These are phyloP conservation scores for Phialophora verrucosa DNA, from an alignment of 2,329 filamentous ascomycete genomes.

Conservation along the genomic window DNA sequence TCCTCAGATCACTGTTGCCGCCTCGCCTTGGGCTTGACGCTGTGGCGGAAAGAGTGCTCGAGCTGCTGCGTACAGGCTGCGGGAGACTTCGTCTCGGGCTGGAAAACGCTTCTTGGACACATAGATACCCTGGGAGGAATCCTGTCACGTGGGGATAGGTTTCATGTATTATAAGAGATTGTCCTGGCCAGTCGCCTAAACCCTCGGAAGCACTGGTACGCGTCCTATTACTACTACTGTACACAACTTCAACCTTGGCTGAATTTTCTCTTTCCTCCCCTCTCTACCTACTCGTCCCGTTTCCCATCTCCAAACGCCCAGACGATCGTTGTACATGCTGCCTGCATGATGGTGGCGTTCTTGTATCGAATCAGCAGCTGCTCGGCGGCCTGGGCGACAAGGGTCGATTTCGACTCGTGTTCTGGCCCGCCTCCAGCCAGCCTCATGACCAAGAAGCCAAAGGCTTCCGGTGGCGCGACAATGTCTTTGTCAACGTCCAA, in stretches of 20 bases:
- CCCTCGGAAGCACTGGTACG: not conserved
- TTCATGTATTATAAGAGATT: not conserved
- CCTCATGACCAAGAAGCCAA: not conserved
- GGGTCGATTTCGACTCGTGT: constrained; percentile 1
- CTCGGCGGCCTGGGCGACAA: not conserved
- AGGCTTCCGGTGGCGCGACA: not conserved
- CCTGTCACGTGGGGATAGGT: too few species aligned
- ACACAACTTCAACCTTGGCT: not conserved
- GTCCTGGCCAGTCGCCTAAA: not conserved
- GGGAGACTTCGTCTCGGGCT: not conserved
- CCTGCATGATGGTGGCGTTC: constrained; percentile 9
- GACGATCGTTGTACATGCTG: not conserved
- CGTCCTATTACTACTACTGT: too few species aligned
- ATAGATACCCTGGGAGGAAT: not conserved
- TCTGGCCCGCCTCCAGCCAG: constrained; percentile 5
- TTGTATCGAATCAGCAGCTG: not conserved
- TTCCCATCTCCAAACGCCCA: not conserved
- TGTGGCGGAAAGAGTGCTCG: not conserved
- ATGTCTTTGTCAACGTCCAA: not conserved
- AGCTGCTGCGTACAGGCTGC: too few species aligned
- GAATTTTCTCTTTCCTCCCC: not conserved
- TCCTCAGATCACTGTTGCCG: not conserved
- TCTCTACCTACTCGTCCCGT: not conserved
- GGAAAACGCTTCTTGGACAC: not conserved
- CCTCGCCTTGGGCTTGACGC: not conserved